A percentile compares a stretch with the other conserved stretches of the same genome.
phyloP scores from a whole-genome alignment of 768 basidiomycete species.

The Amanita polypyramis region DNA sequence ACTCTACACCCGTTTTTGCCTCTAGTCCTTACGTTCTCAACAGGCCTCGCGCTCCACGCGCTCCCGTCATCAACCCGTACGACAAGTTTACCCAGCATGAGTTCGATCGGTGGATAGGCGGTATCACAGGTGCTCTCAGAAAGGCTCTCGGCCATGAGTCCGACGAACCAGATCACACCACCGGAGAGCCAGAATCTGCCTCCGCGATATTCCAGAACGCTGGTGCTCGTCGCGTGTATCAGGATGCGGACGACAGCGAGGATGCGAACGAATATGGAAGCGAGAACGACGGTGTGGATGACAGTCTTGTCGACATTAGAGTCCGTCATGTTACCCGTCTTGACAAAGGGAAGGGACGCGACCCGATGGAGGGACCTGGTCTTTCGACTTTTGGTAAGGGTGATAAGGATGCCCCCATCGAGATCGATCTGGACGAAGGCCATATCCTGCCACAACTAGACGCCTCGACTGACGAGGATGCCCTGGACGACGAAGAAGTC shows the following conservation, averaged over 20 bases:
- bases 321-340: slow-evolving; percentile 29
- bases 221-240: slow-evolving; percentile 11
- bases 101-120: slow-evolving; percentile 64
- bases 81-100: slow-evolving; percentile 60
- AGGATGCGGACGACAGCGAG: slow-evolving; percentile 9
- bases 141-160: slow-evolving; percentile 47
- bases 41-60: slow-evolving; percentile 17
- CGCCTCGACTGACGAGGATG: not conserved
- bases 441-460: not conserved
- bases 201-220: slow-evolving; percentile 8
- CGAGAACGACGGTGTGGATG: slow-evolving; percentile 29
- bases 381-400: slow-evolving; percentile 24
- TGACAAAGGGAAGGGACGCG: slow-evolving; percentile 48
- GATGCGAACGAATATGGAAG: slow-evolving; percentile 17
- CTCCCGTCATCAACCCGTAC: slow-evolving; percentile 62
- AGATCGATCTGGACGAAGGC: slow-evolving; percentile 29
- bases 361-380: slow-evolving; percentile 50
- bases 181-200: slow-evolving; percentile 9
- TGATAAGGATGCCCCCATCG: slow-evolving; percentile 33
- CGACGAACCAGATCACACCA: slow-evolving; percentile 7
- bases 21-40: slow-evolving; percentile 10
- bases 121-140: slow-evolving; percentile 45
- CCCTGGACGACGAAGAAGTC: slow-evolving; percentile 7
- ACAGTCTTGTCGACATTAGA: slow-evolving; percentile 45
- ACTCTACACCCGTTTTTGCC: slow-evolving; percentile 15